Evolutionary conservation across 805 yeast genomes (phyloP).

Genomic region (Metschnikowia proteae): DNA sequence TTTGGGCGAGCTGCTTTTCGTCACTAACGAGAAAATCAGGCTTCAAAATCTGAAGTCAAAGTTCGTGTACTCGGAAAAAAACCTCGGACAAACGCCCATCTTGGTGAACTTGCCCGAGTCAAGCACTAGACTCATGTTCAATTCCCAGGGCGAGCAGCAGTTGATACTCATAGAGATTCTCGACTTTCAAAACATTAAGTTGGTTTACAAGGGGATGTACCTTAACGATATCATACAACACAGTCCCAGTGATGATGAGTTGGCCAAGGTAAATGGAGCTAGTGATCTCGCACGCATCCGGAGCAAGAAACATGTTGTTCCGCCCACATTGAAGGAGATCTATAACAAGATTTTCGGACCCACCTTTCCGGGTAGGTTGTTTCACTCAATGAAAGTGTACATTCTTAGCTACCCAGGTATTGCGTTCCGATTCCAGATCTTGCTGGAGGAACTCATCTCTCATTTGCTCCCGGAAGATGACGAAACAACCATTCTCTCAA

Average conservation of each 20-base stretch:
- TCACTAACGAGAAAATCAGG: conserved; percentile 23
- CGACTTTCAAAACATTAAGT: conserved; percentile 20
- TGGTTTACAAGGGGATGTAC: conserved; percentile 31
- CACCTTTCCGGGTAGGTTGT: conserved; percentile 51
- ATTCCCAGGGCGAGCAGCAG: conserved; percentile 22
- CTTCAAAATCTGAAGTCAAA: conserved; percentile 26
- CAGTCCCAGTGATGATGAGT: conserved; percentile 13
- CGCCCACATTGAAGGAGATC: conserved; percentile 37
- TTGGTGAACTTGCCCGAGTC: conserved; percentile 25
- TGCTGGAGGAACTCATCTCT: conserved; percentile 18
- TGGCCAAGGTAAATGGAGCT: conserved; percentile 1
- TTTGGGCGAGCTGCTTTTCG: conserved; percentile 29
- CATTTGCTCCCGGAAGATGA: conserved; percentile 14
- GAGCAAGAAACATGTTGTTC: conserved; percentile 13
- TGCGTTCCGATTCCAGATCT: conserved; percentile 43
- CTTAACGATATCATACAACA: conserved; percentile 26
- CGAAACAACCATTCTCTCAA: conserved; percentile 24
- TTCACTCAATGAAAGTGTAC: conserved; percentile 28
- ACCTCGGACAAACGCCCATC: conserved; percentile 32
- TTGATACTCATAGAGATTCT: conserved; percentile 30
- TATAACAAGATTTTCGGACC: conserved; percentile 61
- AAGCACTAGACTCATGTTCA: conserved; percentile 27
- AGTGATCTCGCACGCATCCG: conserved; percentile 1
- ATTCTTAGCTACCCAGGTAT: conserved; percentile 55
- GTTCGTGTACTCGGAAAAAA: conserved; percentile 28